phyloP scores from a whole-genome alignment of 345 rosid genomes.

The Eucalyptus regnans region DNA sequence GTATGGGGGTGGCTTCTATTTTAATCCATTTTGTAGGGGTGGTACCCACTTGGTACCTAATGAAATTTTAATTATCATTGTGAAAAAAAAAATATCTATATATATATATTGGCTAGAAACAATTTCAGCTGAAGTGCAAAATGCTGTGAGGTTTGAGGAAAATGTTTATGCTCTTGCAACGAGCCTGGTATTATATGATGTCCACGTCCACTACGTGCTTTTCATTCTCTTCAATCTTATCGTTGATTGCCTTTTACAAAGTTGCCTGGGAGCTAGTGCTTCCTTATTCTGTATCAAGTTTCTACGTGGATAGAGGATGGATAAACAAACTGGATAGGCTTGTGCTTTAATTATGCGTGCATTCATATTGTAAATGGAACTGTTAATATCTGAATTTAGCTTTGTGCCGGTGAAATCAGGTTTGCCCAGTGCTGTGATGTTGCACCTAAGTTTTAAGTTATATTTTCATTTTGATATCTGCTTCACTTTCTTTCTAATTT shows the following conservation, averaged over 20 bases:
- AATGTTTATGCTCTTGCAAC: constrained; percentile 50
- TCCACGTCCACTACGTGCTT: not conserved
- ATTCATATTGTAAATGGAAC: not conserved
- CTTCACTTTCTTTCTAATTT: not conserved
- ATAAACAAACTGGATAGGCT: not conserved
- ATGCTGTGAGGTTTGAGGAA: constrained; percentile 66
- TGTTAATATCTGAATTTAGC: too few species aligned
- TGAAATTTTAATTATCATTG: too few species aligned
- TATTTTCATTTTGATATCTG: not conserved
- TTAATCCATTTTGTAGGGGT: too few species aligned
- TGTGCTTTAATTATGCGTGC: not conserved
- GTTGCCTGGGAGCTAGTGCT: not conserved
- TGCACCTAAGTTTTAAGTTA: not conserved
- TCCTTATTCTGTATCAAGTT: not conserved
- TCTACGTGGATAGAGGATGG: not conserved
- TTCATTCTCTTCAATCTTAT: not conserved
- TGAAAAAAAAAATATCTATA: too few species aligned
- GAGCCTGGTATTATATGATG: constrained; percentile 38
- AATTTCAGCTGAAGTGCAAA: not conserved
- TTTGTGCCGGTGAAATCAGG: not conserved
- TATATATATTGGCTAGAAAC: too few species aligned
- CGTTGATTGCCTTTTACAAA: not conserved
- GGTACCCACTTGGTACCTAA: too few species aligned
- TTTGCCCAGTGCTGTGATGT: not conserved
- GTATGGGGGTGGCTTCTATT: too few species aligned